Evolutionary conservation across 805 yeast genomes (phyloP), one percentile per base, ranked within the genome.

Genomic region (Kurtzmaniella cleridarum): DNA sequence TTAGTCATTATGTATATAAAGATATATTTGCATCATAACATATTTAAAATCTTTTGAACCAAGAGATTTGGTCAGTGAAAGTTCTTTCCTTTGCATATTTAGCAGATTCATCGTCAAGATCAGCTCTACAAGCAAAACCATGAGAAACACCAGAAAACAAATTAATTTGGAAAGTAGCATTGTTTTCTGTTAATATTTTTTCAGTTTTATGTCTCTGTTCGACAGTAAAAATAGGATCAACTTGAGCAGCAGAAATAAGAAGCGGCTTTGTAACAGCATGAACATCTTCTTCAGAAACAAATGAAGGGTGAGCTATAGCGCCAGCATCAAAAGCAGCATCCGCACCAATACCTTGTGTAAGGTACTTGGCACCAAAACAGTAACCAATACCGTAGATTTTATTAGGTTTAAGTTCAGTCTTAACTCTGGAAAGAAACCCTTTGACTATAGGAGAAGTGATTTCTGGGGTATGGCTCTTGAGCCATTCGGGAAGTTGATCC

Each of bases 301-400:
- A 73, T 2, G 95, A 82, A 5, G 97, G 96, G 61, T 90, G 97
- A 7, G 93, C 93, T 45, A 77, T 60, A 12, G 91, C 95, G 51
- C 76, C 87, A 13, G 71, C 63, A 39, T 55, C 57, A 8, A 55
- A 50, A 11, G 40, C 38, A 13, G 63, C 64, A 31, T 59, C 69
- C 20, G 51, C 52, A 5, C 69, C 57, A 24, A 76, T 57, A 41
- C 79, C 74, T 43, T 73, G 78, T 41, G 84, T 50, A 27, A 75
- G 78, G 49, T 67, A 79, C 59, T 80, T 84, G 30, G 87, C 95
- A 56, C 96, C 96, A 47, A 69, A 88, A 64, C 96, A 88, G 66
- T 87, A 79, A 17, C 96, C 96, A 41, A 82, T 62, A 15, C 77
- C 76, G 32, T 74, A 79, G 16, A 82, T 43, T 47, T 69, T 76